Base-by-base conservation (phyloP, 2,329 filamentous ascomycete genomes). In the Penicillium sclerotiorum region DNA sequence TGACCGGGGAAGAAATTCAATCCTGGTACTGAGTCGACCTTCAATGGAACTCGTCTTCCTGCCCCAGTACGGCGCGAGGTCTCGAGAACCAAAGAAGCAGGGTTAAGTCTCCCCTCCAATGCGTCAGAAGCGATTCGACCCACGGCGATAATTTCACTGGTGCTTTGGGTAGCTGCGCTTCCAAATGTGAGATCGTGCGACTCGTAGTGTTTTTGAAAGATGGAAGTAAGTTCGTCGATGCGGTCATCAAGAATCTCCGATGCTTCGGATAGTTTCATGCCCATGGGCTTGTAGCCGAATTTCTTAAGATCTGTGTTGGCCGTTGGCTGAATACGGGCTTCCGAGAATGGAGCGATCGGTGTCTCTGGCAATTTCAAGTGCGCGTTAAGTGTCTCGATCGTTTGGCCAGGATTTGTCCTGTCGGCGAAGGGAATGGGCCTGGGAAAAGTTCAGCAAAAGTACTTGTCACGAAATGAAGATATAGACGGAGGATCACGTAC, bases 1-100 rank as follows among this genome's bases (percentile, higher is more conserved):
- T 97, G 92, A 5, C 94, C 94, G 0, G 93, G 94, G 67, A 97
- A 97, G 75, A 97, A 90, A 66, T 90, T 87, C 72, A 88, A 94
- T 1, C 73, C 81, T 57, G 78, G 74, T 1, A 95, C 69, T 2
- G 80, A 80, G 52, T 87, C 82, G 49, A 96, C 76, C 57, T 90
- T 89, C 15, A 99, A 72, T 4, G 90, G 89, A 23, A 96, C 83
- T 50, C 94, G 83, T 49, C 89, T 76, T 4, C 92, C 94, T 56
- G 87, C 89, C 28, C 94, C 94, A 60, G 85, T 89, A 23, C 89
- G 81, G 59, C 93, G 80, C 20, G 91, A 95, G 17, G 88, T 93
- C 73, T 99, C 94, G 1, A 99, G 79, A 3, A 96, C 86, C 15
- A 97, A 74, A 1, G 90, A 95, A 1, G 90, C 87, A 1, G 85